phyloP scores from a whole-genome alignment of 2,329 filamentous ascomycete species.

The Teratosphaeria viscida region DNA sequence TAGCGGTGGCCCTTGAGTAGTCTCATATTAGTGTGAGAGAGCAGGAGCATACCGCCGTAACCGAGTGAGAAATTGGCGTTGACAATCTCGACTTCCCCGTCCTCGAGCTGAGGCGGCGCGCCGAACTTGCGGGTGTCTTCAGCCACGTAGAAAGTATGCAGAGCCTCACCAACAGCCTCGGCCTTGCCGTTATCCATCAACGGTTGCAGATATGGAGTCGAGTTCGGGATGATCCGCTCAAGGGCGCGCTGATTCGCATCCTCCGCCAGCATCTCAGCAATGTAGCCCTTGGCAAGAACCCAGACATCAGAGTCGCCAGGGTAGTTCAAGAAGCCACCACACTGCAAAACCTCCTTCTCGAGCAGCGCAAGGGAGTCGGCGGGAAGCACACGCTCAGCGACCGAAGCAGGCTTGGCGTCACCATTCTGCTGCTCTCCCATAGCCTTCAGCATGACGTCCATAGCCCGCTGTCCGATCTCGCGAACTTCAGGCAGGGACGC shows the following conservation, averaged over 20 bases:
- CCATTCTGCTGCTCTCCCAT: slow-evolving; percentile 58
- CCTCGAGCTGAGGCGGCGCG: slow-evolving; percentile 73
- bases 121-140: slow-evolving; percentile 85
- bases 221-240: slow-evolving; percentile 56
- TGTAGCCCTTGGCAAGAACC: slow-evolving; percentile 59
- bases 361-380: slow-evolving; percentile 68
- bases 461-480: slow-evolving; percentile 71
- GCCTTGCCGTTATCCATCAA: slow-evolving; percentile 55
- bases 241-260: slow-evolving; percentile 76
- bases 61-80: slow-evolving; percentile 96
- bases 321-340: slow-evolving; percentile 51
- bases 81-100: slow-evolving; percentile 90
- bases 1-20: slow-evolving; percentile 95
- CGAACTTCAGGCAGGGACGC: slow-evolving; percentile 92
- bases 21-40: slow-evolving; percentile 90
- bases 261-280: slow-evolving; percentile 76
- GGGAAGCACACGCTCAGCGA: slow-evolving; percentile 54
- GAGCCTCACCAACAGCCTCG: slow-evolving; percentile 56
- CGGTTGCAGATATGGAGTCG: slow-evolving; percentile 65
- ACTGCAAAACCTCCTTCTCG: slow-evolving; percentile 63
- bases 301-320: slow-evolving; percentile 53
- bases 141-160: slow-evolving; percentile 68
- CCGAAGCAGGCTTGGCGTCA: slow-evolving; percentile 37
- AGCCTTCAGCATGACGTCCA: slow-evolving; percentile 83
- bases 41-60: slow-evolving; percentile 92